Conservation (phyloP, 2,329 filamentous ascomycete genomes). For the Penicillium paneum region DNA sequence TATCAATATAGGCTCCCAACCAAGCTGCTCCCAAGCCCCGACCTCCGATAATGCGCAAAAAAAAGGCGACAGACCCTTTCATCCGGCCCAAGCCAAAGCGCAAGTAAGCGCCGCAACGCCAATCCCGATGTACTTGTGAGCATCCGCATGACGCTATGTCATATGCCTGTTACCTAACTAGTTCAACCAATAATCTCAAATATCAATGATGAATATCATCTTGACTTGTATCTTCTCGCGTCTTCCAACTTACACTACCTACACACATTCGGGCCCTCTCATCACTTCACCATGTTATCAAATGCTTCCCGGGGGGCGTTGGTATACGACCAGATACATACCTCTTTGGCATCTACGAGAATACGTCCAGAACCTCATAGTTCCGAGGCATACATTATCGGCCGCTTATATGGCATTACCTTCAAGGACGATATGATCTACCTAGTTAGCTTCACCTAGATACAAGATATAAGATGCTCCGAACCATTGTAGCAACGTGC, state of each 20-base stretch:
- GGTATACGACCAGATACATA: background rate
- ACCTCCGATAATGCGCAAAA: constrained; percentile 37
- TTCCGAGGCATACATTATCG: background rate
- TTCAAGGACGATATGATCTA: background rate
- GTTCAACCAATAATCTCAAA: background rate
- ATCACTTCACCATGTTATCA: background rate
- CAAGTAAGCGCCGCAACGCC: constrained; percentile 8
- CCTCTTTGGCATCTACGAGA: background rate
- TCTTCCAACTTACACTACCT: background rate
- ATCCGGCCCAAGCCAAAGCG: constrained; percentile 41
- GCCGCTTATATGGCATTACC: background rate
- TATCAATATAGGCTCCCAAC: constrained; percentile 17
- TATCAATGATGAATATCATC: background rate
- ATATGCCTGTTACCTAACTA: background rate
- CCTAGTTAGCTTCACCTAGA: background rate
- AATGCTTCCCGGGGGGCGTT: no score
- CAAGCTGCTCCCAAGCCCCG: constrained; percentile 15
- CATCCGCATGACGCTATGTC: background rate
- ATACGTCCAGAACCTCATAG: no score
- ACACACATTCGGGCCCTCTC: background rate
- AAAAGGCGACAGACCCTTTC: constrained; percentile 42
- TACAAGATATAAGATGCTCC: background rate
- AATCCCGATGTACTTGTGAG: background rate
- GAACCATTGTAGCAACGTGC: background rate
- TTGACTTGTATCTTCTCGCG: background rate